phyloP scores from a whole-genome alignment of 306 rosid genomes.

The Astragalus glycyphyllos region DNA sequence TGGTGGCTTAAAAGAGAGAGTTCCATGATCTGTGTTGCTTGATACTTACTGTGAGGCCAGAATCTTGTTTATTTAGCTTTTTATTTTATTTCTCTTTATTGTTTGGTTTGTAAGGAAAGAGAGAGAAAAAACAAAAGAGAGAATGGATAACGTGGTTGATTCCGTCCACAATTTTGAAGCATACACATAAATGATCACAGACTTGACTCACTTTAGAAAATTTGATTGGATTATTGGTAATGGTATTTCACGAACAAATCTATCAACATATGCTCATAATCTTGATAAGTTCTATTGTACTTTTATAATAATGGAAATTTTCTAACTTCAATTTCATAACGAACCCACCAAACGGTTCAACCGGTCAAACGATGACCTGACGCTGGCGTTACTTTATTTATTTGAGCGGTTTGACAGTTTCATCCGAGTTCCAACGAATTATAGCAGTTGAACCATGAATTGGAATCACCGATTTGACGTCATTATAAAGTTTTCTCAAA shows the following conservation, averaged over 20 bases:
- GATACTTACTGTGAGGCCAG: neutral
- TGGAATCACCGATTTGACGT: too few species aligned
- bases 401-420: too few species aligned
- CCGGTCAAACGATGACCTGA: too few species aligned
- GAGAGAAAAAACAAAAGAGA: conserved; percentile 40
- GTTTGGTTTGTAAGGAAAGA: conserved; percentile 29
- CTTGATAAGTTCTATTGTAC: neutral
- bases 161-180: conserved; percentile 69
- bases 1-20: conserved; percentile 61
- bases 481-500: too few species aligned
- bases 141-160: conserved; percentile 55
- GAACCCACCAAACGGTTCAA: too few species aligned
- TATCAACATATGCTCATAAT: neutral
- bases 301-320: neutral
- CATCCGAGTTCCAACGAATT: too few species aligned
- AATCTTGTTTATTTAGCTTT: neutral
- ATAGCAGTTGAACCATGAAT: too few species aligned
- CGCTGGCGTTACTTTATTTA: too few species aligned
- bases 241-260: neutral
- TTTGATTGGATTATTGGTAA: conserved; percentile 6
- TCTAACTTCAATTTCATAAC: neutral
- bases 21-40: conserved; percentile 53
- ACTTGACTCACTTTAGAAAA: neutral
- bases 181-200: conserved; percentile 8
- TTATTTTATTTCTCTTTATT: neutral